A percentile compares a stretch with the other conserved stretches of the same genome.
Evolutionary conservation across 106 monocot species (phyloP).

Genomic region (Xerophyta viscosa): DNA sequence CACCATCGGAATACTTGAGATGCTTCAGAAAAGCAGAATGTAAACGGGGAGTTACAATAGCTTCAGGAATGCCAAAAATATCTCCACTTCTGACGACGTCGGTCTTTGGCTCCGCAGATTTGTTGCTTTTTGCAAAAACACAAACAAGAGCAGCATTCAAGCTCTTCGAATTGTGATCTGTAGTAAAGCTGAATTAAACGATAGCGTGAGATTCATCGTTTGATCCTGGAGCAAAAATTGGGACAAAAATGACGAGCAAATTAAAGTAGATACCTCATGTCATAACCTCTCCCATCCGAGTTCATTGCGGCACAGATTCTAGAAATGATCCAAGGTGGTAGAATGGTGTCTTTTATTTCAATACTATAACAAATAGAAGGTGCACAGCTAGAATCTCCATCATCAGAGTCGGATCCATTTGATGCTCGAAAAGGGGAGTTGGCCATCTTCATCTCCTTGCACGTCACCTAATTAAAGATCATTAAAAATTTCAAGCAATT

Average conservation of each 20-base stretch:
- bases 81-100: conserved; percentile 3
- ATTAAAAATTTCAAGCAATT: no score
- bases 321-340: conserved; percentile 82
- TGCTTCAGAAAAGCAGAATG: conserved; percentile 19
- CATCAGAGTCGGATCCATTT: conserved; percentile 24
- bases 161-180: conserved; percentile 30
- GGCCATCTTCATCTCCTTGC: conserved; percentile 83
- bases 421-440: conserved; percentile 22
- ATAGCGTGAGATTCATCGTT: no score
- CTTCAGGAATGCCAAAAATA: conserved; percentile 31
- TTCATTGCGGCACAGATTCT: conserved; percentile 70
- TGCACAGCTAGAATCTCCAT: conserved; percentile 1
- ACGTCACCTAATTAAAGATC: conserved; percentile 52
- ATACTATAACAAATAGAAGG: conserved; percentile 57
- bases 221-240: no score
- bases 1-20: conserved; percentile 33
- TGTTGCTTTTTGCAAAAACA: conserved; percentile 7
- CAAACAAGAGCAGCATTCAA: conserved; percentile 43
- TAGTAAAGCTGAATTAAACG: conserved; percentile 56
- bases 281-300: conserved; percentile 44
- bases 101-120: background rate
- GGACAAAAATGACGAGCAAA: no score
- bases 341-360: conserved; percentile 66
- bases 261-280: conserved; percentile 48
- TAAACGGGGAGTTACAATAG: conserved; percentile 23